These are phyloP conservation scores for Chlamydomonas asymmetrica DNA, from an alignment of 139 green algal genomes.

Conservation along the genomic window DNA sequence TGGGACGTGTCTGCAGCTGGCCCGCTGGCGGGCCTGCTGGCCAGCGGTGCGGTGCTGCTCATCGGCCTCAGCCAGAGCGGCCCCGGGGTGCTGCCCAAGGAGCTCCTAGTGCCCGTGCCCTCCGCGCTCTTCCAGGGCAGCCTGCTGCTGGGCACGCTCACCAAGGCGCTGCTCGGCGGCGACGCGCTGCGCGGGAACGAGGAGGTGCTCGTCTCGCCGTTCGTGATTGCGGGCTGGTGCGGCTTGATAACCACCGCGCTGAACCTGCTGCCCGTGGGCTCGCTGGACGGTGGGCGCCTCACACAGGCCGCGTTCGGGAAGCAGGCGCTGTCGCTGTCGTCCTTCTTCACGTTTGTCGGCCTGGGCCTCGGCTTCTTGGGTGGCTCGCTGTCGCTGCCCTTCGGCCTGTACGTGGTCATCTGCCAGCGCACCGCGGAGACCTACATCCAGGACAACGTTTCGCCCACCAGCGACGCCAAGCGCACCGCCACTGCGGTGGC, in stretches of 20 bases:
- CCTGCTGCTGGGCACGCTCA: slow-evolving; percentile 70
- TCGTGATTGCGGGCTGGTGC: slow-evolving; percentile 80
- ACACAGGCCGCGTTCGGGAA: slow-evolving; percentile 52
- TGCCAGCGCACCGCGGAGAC: slow-evolving; percentile 76
- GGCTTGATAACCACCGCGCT: slow-evolving; percentile 79
- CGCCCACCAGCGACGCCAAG: slow-evolving; percentile 39
- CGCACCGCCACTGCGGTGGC: slow-evolving; percentile 46
- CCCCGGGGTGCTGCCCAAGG: slow-evolving; percentile 27
- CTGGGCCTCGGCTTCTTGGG: slow-evolving; percentile 81
- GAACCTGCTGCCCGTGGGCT: slow-evolving; percentile 85
- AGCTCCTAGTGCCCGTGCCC: slow-evolving; percentile 82
- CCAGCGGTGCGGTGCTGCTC: slow-evolving; percentile 60
- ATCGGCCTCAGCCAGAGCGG: slow-evolving; percentile 39
- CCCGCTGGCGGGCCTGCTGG: slow-evolving; percentile 55
- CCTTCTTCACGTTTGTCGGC: slow-evolving; percentile 83
- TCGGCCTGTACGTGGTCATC: slow-evolving; percentile 87
- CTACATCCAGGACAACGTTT: slow-evolving; percentile 74
- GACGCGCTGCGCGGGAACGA: slow-evolving; percentile 13
- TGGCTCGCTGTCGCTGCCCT: slow-evolving; percentile 73
- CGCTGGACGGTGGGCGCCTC: slow-evolving; percentile 79
- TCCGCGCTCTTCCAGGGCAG: slow-evolving; percentile 79
- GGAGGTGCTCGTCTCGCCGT: slow-evolving; percentile 37
- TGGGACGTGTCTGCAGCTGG: slow-evolving; percentile 85
- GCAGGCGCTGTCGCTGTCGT: slow-evolving; percentile 62
- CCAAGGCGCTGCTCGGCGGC: slow-evolving; percentile 55